Evolutionary conservation across 352 stramenopile genomes (phyloP), one percentile per base, ranked within the genome.

Genomic region (Phytophthora sansomeana): DNA sequence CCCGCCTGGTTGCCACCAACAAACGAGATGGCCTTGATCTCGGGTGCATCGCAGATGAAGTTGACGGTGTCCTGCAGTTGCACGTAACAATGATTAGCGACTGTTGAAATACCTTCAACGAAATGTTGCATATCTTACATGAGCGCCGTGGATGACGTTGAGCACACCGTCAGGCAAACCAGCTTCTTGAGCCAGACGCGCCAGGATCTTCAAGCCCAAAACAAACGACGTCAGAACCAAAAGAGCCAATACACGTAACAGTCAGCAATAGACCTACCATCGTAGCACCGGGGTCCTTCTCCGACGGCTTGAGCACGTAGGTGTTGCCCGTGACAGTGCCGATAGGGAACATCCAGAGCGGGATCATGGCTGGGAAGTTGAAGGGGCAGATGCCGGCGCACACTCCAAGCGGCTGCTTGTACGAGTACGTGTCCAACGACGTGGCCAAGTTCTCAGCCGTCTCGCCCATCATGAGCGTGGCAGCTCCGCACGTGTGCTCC

Each of bases 301-400:
- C 95, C 10, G 89, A 97, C 5, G 95, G 95, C 83, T 99, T 99
- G 35, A 99, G 77, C 10, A 99, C 77, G 75, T 98, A 98, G 9
- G 97, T 98, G 83, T 99, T 99, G 32, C 97, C 97, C 14, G 83
- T 87, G 38, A 97, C 92, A 21, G 90, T 91, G 21, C 83, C 87
- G 9, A 95, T 85, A 26, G 91, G 90, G 74, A 97, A 89, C 92
- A 95, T 94, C 91, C 90, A 97, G 0, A 99, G 70, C 14, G 97
- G 96, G 67, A 99, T 99, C 97, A 99, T 99, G 43, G 94, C 95
- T 9, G 96, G 96, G 81, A 98, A 98, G 72, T 98, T 98, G 74
- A 98, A 98, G 9, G 94, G 95, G 53, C 89, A 97, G 70, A 98
- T 97, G 74, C 93, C 92, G 21, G 91, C 95, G 56, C 90, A 97